phyloP scores from a whole-genome alignment of 352 stramenopile genomes.

The Phytopythium oedochilum region DNA sequence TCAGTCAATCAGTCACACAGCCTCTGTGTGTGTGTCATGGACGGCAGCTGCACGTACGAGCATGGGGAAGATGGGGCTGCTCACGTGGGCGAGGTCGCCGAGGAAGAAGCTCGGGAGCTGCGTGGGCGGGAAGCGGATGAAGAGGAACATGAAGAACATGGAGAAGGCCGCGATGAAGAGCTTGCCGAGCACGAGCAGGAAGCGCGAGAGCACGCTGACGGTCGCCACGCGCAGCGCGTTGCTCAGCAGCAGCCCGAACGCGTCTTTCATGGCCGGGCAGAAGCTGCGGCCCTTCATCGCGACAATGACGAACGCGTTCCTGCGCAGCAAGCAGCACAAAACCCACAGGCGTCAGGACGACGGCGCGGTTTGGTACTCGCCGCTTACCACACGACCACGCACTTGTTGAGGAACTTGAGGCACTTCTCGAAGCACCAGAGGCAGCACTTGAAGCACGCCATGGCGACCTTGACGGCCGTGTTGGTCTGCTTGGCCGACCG shows the following conservation, averaged over 20 bases:
- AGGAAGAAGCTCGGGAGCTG: constrained; percentile 70
- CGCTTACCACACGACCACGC: too few relatives aligned
- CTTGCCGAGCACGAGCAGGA: constrained; percentile 88
- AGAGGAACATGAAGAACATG: constrained; percentile 83
- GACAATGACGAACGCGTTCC: constrained; percentile 86
- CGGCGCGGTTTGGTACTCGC: too few relatives aligned
- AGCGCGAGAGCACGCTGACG: constrained; percentile 74
- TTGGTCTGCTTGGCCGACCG: constrained; percentile 60
- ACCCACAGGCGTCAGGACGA: too few relatives aligned
- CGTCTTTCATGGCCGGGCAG: constrained; percentile 88
- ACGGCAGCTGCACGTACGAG: constrained; percentile 34
- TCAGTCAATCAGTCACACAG: not conserved
- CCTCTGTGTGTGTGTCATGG: too few relatives aligned
- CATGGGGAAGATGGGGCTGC: constrained; percentile 78
- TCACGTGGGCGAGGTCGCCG: constrained; percentile 55
- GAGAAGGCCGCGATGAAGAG: constrained; percentile 77
- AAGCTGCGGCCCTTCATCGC: constrained; percentile 87
- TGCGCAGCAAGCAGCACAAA: not conserved
- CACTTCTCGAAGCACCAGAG: constrained; percentile 89
- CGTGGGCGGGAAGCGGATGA: constrained; percentile 55
- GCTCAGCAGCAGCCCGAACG: constrained; percentile 94
- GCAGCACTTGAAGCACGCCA: constrained; percentile 88
- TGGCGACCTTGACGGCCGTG: constrained; percentile 56
- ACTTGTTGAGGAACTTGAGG: constrained; percentile 88
- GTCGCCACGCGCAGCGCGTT: constrained; percentile 91